Percentiles rank a stretch among this genome's conserved stretches.
Evolutionary conservation across 176 grass and related monocot genomes (phyloP).

Genomic region (Juncus inflexus): DNA sequence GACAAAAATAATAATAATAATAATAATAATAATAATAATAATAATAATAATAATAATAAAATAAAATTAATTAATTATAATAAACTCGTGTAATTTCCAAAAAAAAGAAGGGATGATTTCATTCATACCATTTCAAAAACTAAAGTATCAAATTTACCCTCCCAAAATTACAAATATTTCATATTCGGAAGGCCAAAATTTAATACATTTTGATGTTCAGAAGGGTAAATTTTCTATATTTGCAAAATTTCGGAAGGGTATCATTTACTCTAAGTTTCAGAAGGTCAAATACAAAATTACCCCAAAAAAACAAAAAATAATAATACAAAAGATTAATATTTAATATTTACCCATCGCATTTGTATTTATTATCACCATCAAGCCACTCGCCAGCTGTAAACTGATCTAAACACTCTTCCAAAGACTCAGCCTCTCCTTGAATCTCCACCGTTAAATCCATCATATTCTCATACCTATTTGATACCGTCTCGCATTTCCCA

Average conservation of each 20-base stretch:
- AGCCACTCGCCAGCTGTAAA: conserved; percentile 94
- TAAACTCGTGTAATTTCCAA: background rate
- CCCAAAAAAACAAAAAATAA: background rate
- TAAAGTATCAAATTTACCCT: too few species aligned
- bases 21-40: too few species aligned
- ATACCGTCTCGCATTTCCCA: conserved; percentile 73
- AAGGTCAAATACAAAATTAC: too few species aligned
- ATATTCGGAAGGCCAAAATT: too few species aligned
- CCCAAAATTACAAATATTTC: too few species aligned
- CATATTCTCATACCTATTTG: conserved; percentile 98
- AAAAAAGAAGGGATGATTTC: background rate
- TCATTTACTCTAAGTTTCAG: too few species aligned
- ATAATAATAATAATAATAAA: too few species aligned
- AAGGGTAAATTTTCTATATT: too few species aligned
- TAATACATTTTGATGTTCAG: too few species aligned
- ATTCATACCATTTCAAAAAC: too few species aligned
- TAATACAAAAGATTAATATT: conserved; percentile 17
- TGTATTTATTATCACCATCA: conserved; percentile 99
- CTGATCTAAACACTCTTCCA: conserved; percentile 93
- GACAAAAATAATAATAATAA: background rate
- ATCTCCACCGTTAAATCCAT: conserved; percentile 99
- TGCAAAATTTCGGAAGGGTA: too few species aligned
- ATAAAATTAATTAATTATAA: background rate
- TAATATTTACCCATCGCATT: conserved; percentile 84
- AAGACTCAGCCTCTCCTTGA: conserved; percentile 86